Evolutionary conservation across 106 monocot genomes (phyloP).

Genomic region (Allium cepa): DNA sequence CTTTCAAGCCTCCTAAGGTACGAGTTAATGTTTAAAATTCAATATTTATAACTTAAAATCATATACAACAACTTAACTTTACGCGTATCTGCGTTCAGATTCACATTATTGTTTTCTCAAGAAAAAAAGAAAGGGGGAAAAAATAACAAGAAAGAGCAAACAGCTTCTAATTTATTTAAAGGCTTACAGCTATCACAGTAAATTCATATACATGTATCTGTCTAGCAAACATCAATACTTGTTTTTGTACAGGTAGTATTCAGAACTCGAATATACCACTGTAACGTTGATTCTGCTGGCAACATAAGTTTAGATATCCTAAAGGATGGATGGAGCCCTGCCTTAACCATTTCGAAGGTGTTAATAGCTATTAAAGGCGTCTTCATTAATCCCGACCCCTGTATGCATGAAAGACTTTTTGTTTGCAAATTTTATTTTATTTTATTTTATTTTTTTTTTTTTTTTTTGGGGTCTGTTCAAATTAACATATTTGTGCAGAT

Average conservation of each 20-base stretch:
- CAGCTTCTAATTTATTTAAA: no score
- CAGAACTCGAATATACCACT: constrained; percentile 88
- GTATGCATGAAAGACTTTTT: constrained; percentile 18
- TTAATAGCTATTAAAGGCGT: constrained; percentile 63
- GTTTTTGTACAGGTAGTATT: constrained; percentile 52
- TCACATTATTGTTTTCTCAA: no score
- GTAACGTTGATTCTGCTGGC: constrained; percentile 67
- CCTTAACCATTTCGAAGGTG: constrained; percentile 80
- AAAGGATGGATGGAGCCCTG: constrained; percentile 82
- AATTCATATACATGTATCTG: background rate
- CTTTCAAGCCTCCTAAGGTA: constrained; percentile 75
- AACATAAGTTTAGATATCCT: constrained; percentile 64
- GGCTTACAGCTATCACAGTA: background rate
- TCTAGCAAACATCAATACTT: background rate
- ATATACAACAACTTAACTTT: no score
- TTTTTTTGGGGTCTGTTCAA: constrained; percentile 20
- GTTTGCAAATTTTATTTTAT: background rate
- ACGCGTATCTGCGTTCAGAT: no score
- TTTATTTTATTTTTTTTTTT: background rate
- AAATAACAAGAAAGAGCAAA: no score
- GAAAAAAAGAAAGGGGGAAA: no score
- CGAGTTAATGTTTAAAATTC: background rate
- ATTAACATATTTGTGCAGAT: constrained; percentile 44
- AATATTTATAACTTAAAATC: no score
- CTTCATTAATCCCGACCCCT: constrained; percentile 72